Evolutionary conservation across 2,329 filamentous ascomycete species (phyloP).

Genomic region (Nigrospora osmanthi): DNA sequence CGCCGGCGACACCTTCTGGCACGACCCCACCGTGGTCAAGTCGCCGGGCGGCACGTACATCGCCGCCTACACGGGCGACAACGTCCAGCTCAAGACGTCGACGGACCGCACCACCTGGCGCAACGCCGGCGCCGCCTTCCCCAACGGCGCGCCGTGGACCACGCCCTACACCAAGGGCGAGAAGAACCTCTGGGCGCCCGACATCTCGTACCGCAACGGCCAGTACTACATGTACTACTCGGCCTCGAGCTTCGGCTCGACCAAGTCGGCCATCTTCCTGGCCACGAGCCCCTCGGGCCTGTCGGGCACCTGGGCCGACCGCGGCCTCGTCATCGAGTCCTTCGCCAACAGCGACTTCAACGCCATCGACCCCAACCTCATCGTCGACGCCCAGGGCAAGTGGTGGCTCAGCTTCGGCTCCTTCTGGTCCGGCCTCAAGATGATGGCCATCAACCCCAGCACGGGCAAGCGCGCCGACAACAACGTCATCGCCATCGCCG

Average conservation of each 20-base stretch:
- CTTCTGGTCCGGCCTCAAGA: slow-evolving; percentile 1
- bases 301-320: background rate
- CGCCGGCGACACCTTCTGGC: slow-evolving; percentile 1
- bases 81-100: background rate
- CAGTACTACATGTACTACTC: slow-evolving; percentile 2
- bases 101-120: background rate
- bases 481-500: background rate
- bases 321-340: background rate
- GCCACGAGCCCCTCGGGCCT: background rate
- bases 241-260: slow-evolving; percentile 1
- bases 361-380: slow-evolving; percentile 1
- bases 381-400: background rate
- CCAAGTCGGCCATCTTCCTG: background rate
- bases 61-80: slow-evolving; percentile 1
- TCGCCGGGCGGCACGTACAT: background rate
- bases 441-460: background rate
- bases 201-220: background rate
- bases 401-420: background rate
- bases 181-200: background rate
- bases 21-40: background rate
- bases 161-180: background rate
- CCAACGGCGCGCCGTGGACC: background rate
- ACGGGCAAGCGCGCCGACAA: background rate
- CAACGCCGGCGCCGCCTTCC: background rate
- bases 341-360: background rate